phyloP scores from a whole-genome alignment of 306 rosid genomes.

The Dalbergia oliveri region DNA sequence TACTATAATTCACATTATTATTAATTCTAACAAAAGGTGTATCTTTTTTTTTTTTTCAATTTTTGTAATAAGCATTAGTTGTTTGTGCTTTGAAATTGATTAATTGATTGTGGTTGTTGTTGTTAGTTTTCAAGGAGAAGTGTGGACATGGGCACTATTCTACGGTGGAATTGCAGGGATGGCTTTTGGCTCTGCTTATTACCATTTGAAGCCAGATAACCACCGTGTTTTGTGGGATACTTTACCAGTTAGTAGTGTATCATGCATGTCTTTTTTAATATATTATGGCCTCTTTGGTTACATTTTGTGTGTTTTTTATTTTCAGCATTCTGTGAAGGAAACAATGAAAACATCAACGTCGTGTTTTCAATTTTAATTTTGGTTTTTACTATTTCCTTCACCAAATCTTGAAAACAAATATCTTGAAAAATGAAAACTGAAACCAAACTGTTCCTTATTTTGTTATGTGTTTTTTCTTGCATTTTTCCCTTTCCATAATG shows the following conservation, averaged over 20 bases:
- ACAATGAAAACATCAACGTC: no score
- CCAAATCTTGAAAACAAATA: no score
- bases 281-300: no score
- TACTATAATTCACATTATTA: neutral
- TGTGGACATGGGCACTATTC: slow-evolving; percentile 63
- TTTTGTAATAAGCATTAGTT: neutral
- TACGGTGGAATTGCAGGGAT: slow-evolving; percentile 61
- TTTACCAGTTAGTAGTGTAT: slow-evolving; percentile 61
- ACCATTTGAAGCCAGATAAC: slow-evolving; percentile 67
- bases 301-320: no score
- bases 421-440: no score
- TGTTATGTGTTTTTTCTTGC: neutral
- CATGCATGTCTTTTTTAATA: slow-evolving; percentile 27
- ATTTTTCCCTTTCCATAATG: neutral
- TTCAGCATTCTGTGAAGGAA: no score
- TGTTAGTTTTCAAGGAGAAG: slow-evolving; percentile 56
- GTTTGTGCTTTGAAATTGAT: slow-evolving; percentile 27
- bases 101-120: neutral
- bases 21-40: neutral
- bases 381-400: no score
- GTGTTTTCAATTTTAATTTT: no score
- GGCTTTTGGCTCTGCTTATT: slow-evolving; percentile 78
- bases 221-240: slow-evolving; percentile 68
- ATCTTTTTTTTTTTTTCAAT: no score
- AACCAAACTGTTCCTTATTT: neutral